Evolutionary conservation across 1,139 yeast species (phyloP), one percentile per base, ranked within the genome.

Genomic region (Blastobotrys aristatus): DNA sequence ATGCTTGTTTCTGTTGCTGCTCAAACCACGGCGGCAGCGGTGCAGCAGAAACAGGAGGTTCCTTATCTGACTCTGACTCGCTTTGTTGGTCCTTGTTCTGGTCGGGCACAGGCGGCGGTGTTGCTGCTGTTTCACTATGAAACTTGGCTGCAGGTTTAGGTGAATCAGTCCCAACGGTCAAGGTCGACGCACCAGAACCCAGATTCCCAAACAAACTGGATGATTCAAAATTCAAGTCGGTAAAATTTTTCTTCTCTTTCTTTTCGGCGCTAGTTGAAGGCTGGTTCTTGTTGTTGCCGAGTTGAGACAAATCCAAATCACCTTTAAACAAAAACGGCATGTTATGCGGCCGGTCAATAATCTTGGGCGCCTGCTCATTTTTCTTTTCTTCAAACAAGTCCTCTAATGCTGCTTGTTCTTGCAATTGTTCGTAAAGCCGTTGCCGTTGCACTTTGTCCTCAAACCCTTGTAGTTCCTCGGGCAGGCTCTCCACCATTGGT

Each of bases 371-470:
- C 21, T 22, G 30, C 16, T 17, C 13, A 4, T 31, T 20, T 8
- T 24, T 30, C 8, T 29, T 32, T 20, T 35, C 6, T 21, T 26
- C 34, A 10, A 29, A 48, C 45, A 2, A 16, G 10, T 32, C 22
- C 20, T 34, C 40, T 13, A 30, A 27, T 34, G 24, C 40, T 40
- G 27, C 51, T 53, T 18, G 46, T 46, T 27, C 49, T 30, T 51
- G 50, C 29, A 51, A 49, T 37, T 51, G 44, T 24, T 54, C 55
- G 43, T 61, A 62, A 8, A 64, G 45, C 39, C 53, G 44, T 27
- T 58, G 53, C 16, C 67, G 55, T 38, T 58, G 57, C 2, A 62
- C 45, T 26, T 49, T 52, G 1, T 57, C 53, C 43, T 63, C 67
- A 44, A 53, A 61, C 7, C 59, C 59, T 27, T 53, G 49, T 26